A percentile compares a stretch with the other conserved stretches of the same genome.
phyloP scores from a whole-genome alignment of 495 filamentous ascomycete species.

The Hypomontagnella monticulosa region DNA sequence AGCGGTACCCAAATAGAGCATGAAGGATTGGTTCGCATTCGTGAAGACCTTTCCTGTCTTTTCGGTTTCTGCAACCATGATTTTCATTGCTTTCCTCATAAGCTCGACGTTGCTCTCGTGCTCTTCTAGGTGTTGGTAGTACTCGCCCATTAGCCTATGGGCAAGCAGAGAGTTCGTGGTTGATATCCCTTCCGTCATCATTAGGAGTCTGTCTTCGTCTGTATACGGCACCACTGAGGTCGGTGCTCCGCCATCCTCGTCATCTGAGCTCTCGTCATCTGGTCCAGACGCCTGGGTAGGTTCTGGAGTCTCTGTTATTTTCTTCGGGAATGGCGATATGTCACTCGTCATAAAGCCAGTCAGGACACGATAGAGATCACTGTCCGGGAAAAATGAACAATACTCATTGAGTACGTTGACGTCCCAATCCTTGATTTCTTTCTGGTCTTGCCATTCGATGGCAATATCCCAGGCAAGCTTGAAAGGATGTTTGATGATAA shows the following conservation, averaged over 20 bases:
- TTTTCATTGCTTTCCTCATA: slow-evolving; percentile 73
- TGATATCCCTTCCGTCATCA: slow-evolving; percentile 86
- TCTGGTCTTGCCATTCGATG: slow-evolving; percentile 87
- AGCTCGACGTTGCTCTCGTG: slow-evolving; percentile 84
- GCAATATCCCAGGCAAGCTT: slow-evolving; percentile 89
- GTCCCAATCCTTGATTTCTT: slow-evolving; percentile 77
- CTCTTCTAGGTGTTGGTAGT: slow-evolving; percentile 87
- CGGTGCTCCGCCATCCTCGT: slow-evolving; percentile 60
- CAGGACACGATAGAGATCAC: slow-evolving; percentile 80
- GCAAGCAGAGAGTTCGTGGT: slow-evolving; percentile 80
- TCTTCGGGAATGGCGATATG: slow-evolving; percentile 80
- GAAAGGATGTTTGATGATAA: slow-evolving; percentile 94
- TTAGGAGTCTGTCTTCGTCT: slow-evolving; percentile 75
- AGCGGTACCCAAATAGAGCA: slow-evolving; percentile 79
- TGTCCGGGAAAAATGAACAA: slow-evolving; percentile 83
- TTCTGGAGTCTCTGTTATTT: slow-evolving; percentile 22
- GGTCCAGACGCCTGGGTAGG: slow-evolving; percentile 28
- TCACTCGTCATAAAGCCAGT: slow-evolving; percentile 83
- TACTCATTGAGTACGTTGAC: slow-evolving; percentile 78
- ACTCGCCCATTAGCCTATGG: slow-evolving; percentile 84
- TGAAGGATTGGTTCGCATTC: slow-evolving; percentile 76
- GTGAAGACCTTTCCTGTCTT: slow-evolving; percentile 72
- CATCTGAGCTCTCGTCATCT: slow-evolving; percentile 59
- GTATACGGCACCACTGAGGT: slow-evolving; percentile 62
- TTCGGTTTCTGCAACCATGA: slow-evolving; percentile 65